Conservation (phyloP, 306 rosid genomes). For the Acacia confusa region DNA sequence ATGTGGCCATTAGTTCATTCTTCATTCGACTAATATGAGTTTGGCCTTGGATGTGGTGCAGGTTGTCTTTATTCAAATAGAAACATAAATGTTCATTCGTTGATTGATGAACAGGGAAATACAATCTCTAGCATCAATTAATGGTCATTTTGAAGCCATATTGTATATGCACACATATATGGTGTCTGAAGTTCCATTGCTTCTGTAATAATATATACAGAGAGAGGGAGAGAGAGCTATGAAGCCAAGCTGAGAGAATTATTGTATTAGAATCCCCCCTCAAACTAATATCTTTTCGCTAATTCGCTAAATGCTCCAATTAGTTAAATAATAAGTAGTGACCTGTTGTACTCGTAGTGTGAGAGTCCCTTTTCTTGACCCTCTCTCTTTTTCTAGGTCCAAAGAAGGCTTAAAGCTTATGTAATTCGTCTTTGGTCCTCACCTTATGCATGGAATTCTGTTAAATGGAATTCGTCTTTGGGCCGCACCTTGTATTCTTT, state of each 20-base stretch:
- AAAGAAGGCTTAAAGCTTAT: not conserved
- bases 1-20: not conserved
- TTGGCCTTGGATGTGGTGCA: not conserved
- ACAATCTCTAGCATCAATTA: not conserved
- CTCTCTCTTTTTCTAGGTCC: not conserved
- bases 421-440: too few species aligned
- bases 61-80: constrained; percentile 5
- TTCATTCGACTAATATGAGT: not conserved
- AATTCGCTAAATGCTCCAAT: not conserved
- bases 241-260: too few species aligned
- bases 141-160: not conserved
- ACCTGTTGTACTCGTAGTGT: not conserved
- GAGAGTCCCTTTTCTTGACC: not conserved
- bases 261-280: too few species aligned
- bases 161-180: not conserved
- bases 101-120: not conserved
- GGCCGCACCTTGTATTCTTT: too few species aligned
- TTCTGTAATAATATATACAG: too few species aligned
- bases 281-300: not conserved
- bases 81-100: not conserved
- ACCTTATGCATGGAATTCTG: too few species aligned
- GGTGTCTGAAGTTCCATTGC: not conserved
- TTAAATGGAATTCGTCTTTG: too few species aligned
- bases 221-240: too few species aligned
- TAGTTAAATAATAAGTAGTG: not conserved